Evolutionary conservation across 2,329 filamentous ascomycete species (phyloP).

Genomic region (Aspergillus viridinutans): DNA sequence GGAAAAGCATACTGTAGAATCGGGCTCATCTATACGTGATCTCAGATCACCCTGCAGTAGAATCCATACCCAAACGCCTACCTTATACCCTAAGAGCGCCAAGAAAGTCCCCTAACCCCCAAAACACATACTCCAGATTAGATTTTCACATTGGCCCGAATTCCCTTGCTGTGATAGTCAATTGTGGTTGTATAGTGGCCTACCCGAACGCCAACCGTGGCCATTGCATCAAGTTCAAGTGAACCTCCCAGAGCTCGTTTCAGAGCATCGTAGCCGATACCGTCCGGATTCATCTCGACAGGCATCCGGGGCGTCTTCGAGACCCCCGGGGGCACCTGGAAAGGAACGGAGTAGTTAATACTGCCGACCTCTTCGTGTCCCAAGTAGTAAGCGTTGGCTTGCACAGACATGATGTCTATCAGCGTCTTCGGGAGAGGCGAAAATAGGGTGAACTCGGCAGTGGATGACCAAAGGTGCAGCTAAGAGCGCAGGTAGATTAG

Average conservation of each 20-base stretch:
- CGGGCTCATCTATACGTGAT: neutral
- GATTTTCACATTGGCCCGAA: slow-evolving; percentile 59
- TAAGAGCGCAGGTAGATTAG: slow-evolving; percentile 18
- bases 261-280: slow-evolving; percentile 78
- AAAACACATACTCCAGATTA: slow-evolving; percentile 13
- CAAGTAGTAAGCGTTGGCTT: slow-evolving; percentile 83
- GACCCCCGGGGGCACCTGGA: slow-evolving; percentile 70
- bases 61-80: slow-evolving; percentile 1
- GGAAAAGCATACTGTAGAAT: neutral
- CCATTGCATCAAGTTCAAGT: slow-evolving; percentile 73
- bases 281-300: slow-evolving; percentile 72
- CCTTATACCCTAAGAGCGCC: neutral
- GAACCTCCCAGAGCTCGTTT: slow-evolving; percentile 73
- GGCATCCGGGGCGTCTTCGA: slow-evolving; percentile 72
- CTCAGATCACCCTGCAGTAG: neutral
- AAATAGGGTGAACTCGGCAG: slow-evolving; percentile 75
- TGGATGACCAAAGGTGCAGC: slow-evolving; percentile 79
- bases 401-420: slow-evolving; percentile 71
- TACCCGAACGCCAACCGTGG: slow-evolving; percentile 69
- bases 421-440: slow-evolving; percentile 73
- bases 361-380: slow-evolving; percentile 70
- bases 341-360: slow-evolving; percentile 70
- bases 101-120: neutral
- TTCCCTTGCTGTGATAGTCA: slow-evolving; percentile 65
- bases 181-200: slow-evolving; percentile 71